These are phyloP conservation scores for Herpetomonas samuelpessoai DNA, from an alignment of 208 protist genomes.

Conservation along the genomic window DNA sequence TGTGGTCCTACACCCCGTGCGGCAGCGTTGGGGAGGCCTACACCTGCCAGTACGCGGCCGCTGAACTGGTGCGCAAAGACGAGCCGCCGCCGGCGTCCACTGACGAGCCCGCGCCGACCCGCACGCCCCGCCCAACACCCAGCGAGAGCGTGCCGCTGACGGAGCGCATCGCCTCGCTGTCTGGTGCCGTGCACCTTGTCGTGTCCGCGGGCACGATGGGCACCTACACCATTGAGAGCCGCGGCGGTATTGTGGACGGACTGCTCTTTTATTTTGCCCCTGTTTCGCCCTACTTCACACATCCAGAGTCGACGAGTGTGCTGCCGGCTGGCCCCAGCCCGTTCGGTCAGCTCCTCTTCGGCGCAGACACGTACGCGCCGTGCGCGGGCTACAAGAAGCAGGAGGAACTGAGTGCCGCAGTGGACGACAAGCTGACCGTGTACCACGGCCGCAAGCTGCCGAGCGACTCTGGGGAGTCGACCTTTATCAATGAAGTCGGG, in stretches of 20 bases:
- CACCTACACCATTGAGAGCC: slow-evolving; percentile 43
- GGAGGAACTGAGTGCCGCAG: slow-evolving; percentile 35
- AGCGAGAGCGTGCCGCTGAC: slow-evolving; percentile 14
- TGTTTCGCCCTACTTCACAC: slow-evolving; percentile 32
- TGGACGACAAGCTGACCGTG: slow-evolving; percentile 35
- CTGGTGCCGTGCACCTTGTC: slow-evolving; percentile 54
- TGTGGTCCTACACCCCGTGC: slow-evolving; percentile 54
- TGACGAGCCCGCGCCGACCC: slow-evolving; percentile 11
- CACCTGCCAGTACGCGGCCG: slow-evolving; percentile 42
- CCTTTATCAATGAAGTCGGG: slow-evolving; percentile 29
- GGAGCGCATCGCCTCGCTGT: slow-evolving; percentile 43
- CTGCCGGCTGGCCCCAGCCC: neutral
- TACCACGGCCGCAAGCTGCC: slow-evolving; percentile 15
- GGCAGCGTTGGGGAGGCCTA: slow-evolving; percentile 24
- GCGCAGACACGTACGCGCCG: slow-evolving; percentile 21
- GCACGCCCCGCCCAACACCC: slow-evolving; percentile 2
- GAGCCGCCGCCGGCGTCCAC: slow-evolving; percentile 11
- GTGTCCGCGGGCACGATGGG: slow-evolving; percentile 56
- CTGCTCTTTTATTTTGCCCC: slow-evolving; percentile 64
- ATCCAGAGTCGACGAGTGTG: slow-evolving; percentile 7
- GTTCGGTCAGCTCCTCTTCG: slow-evolving; percentile 5
- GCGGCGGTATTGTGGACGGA: slow-evolving; percentile 24
- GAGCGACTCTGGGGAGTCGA: neutral
- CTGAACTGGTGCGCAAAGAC: slow-evolving; percentile 23
- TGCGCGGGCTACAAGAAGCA: slow-evolving; percentile 73